Percentiles rank a stretch among this genome's conserved stretches.
Conservation (phyloP, 2,329 filamentous ascomycete species). For the Drechslerella dactyloides region DNA sequence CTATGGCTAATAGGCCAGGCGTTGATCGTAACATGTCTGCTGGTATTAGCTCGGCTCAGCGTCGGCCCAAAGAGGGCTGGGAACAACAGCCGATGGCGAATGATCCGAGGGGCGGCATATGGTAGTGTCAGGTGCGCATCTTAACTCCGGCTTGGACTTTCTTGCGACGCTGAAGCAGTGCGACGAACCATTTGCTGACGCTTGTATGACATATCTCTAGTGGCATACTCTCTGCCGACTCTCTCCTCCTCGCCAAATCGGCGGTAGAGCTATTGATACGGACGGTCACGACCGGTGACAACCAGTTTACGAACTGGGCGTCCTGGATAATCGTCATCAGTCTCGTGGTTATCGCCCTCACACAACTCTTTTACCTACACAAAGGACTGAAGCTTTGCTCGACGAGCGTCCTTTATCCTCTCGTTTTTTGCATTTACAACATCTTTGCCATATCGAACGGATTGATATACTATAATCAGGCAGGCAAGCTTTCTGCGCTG, state of each 20-base stretch:
- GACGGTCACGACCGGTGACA: slow-evolving; percentile 82
- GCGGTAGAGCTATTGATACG: slow-evolving; percentile 91
- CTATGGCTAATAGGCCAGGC: slow-evolving; percentile 86
- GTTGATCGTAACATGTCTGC: slow-evolving; percentile 71
- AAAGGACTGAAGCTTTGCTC: slow-evolving; percentile 91
- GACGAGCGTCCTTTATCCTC: slow-evolving; percentile 91
- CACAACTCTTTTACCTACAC: slow-evolving; percentile 94
- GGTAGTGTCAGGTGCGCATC: slow-evolving; percentile 70
- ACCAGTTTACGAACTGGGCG: slow-evolving; percentile 95
- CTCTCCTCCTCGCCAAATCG: slow-evolving; percentile 90
- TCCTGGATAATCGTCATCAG: slow-evolving; percentile 88
- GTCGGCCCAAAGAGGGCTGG: slow-evolving; percentile 52
- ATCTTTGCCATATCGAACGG: slow-evolving; percentile 97
- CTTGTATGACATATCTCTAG: slow-evolving; percentile 57
- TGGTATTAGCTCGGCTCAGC: slow-evolving; percentile 49
- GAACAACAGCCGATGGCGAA: slow-evolving; percentile 63
- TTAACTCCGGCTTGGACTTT: not conserved
- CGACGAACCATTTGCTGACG: not conserved
- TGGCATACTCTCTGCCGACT: slow-evolving; percentile 92
- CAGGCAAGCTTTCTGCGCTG: slow-evolving; percentile 75
- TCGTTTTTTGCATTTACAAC: slow-evolving; percentile 99
- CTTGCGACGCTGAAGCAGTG: not conserved
- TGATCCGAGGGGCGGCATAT: slow-evolving; percentile 83
- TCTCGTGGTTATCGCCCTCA: slow-evolving; percentile 80
- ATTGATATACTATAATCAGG: slow-evolving; percentile 94